Evolutionary conservation across 345 rosid genomes (phyloP).

Genomic region (Cochlearia excelsa): DNA sequence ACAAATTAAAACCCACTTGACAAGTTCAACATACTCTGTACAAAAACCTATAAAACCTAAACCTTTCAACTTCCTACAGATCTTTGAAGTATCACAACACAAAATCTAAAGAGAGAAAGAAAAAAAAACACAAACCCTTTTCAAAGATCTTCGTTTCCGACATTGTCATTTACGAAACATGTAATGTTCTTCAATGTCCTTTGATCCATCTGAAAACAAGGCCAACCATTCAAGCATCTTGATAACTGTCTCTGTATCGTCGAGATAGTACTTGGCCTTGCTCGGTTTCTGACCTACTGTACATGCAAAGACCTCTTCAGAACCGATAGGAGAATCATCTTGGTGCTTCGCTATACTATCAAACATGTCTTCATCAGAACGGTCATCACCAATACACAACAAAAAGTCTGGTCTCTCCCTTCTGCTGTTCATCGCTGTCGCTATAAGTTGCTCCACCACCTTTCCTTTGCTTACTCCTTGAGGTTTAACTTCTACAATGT

Average conservation of each 20-base stretch:
- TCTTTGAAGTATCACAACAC: slow-evolving; percentile 31
- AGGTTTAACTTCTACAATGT: slow-evolving; percentile 85
- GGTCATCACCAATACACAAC: slow-evolving; percentile 78
- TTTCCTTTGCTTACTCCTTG: slow-evolving; percentile 84
- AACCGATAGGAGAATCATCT: slow-evolving; percentile 38
- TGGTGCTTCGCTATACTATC: slow-evolving; percentile 54
- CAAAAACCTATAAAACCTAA: slow-evolving; percentile 29
- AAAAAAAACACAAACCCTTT: slow-evolving; percentile 24
- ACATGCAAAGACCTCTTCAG: slow-evolving; percentile 63
- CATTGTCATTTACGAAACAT: background rate
- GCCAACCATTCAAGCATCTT: slow-evolving; percentile 59
- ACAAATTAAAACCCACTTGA: slow-evolving; percentile 12
- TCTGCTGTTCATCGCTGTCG: slow-evolving; percentile 41
- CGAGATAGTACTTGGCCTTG: slow-evolving; percentile 78
- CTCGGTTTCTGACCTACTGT: slow-evolving; percentile 89
- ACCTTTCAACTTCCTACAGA: slow-evolving; percentile 25
- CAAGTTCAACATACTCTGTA: slow-evolving; percentile 33
- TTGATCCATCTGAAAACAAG: slow-evolving; percentile 32
- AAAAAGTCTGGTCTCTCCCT: slow-evolving; percentile 65
- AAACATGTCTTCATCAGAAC: slow-evolving; percentile 87
- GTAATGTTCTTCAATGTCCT: slow-evolving; percentile 19
- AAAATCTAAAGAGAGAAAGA: slow-evolving; percentile 5
- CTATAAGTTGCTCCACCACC: slow-evolving; percentile 59
- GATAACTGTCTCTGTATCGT: slow-evolving; percentile 59
- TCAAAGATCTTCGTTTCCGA: slow-evolving; percentile 31